phyloP scores from a whole-genome alignment of 371 early-diverging fungal species.

The Batkoa obscura region DNA sequence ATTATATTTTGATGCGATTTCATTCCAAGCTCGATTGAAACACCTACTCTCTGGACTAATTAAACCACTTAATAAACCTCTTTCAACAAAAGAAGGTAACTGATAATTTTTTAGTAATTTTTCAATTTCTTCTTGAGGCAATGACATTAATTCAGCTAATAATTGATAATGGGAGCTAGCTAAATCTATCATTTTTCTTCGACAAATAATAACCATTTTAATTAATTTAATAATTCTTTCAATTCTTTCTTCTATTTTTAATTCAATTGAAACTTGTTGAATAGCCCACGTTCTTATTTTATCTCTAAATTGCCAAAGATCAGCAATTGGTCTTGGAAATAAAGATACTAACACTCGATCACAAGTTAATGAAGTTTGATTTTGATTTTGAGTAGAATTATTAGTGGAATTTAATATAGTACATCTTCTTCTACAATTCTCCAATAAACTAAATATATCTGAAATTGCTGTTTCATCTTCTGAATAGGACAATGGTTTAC shows the following conservation, averaged over 20 bases:
- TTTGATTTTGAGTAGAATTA: background rate
- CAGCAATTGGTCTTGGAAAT: conserved; percentile 41
- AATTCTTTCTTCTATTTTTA: conserved; percentile 28
- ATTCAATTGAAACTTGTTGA: conserved; percentile 26
- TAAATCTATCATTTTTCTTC: conserved; percentile 18
- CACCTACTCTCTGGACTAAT: conserved; percentile 57
- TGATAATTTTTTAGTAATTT: conserved; percentile 5
- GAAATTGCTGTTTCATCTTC: conserved; percentile 40
- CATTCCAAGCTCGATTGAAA: conserved; percentile 47
- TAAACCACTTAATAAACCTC: conserved; percentile 49
- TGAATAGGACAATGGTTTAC: conserved; percentile 16
- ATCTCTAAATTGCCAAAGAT: conserved; percentile 44
- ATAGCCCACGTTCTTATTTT: conserved; percentile 55
- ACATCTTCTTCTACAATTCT: conserved; percentile 10
- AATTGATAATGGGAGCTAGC: background rate
- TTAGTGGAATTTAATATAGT: background rate
- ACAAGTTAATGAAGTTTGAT: conserved; percentile 7
- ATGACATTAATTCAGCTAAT: background rate
- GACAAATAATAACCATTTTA: conserved; percentile 31
- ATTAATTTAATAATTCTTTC: conserved; percentile 40
- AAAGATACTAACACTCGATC: conserved; percentile 28
- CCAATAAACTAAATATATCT: conserved; percentile 41
- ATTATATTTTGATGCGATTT: conserved; percentile 25
- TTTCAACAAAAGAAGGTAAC: conserved; percentile 60
- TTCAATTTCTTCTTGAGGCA: background rate